A percentile compares a stretch with the other conserved stretches of the same genome.
Conservation (phyloP, 768 basidiomycete species). For the Austroboletus festivus region DNA sequence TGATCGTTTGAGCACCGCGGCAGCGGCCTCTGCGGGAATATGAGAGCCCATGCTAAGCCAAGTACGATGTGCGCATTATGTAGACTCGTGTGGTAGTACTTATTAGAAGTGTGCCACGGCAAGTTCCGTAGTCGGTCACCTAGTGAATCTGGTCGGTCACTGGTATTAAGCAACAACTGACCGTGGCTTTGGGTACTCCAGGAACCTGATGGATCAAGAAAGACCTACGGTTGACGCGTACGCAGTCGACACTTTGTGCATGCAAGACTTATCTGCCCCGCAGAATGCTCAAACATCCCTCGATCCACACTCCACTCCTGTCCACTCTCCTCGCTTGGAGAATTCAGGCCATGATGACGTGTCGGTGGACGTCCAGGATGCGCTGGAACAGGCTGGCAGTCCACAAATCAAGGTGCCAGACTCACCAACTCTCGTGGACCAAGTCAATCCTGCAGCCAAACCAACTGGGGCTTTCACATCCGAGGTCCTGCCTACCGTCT, state of each 20-base stretch:
- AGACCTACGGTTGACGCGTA: conserved; percentile 4
- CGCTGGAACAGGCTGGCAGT: not conserved
- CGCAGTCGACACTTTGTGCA: not conserved
- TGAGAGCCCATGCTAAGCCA: conserved; percentile 11
- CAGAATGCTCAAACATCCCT: conserved; percentile 3
- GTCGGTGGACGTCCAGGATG: not conserved
- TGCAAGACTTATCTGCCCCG: conserved; percentile 8
- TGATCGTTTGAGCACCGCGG: conserved; percentile 76
- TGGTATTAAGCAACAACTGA: too few species aligned
- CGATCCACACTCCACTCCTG: conserved; percentile 5
- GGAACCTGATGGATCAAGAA: conserved; percentile 19
- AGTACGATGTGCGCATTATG: too few species aligned
- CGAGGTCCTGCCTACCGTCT: conserved; percentile 8
- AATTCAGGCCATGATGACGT: not conserved
- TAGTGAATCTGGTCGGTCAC: not conserved
- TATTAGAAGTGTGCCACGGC: too few species aligned
- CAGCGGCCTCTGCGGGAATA: conserved; percentile 60
- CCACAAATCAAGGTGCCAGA: not conserved
- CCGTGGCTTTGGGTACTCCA: not conserved
- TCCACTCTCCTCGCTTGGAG: conserved; percentile 1
- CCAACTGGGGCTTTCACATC: not conserved
- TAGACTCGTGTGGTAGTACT: too few species aligned
- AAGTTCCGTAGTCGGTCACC: conserved; percentile 23
- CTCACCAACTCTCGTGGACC: conserved; percentile 2
- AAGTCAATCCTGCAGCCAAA: not conserved